Percentiles rank a stretch among this genome's conserved stretches.
Evolutionary conservation across 257 asterid species (phyloP).

Genomic region (Gentiana macrophylla): DNA sequence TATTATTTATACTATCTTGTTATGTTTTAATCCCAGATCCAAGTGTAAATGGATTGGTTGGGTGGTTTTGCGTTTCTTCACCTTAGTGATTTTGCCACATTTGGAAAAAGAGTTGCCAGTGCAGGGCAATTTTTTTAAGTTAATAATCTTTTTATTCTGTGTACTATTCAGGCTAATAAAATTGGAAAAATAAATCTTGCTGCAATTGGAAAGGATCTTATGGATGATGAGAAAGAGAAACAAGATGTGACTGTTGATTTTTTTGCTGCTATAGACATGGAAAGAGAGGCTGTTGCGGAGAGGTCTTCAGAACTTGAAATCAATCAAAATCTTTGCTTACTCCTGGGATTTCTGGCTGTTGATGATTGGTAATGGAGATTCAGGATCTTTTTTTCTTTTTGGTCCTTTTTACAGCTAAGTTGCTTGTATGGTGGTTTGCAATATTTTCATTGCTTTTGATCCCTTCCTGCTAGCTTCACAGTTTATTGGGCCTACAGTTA

Average conservation of each 20-base stretch:
- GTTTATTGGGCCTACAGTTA: background rate
- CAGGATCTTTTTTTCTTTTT: background rate
- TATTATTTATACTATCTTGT: too few relatives aligned
- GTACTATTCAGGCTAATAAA: slow-evolving; percentile 59
- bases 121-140: too few relatives aligned
- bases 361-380: slow-evolving; percentile 74
- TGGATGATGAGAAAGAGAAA: slow-evolving; percentile 89
- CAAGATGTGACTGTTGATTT: slow-evolving; percentile 97
- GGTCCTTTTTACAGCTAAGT: too few relatives aligned
- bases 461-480: too few relatives aligned
- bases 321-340: slow-evolving; percentile 81
- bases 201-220: slow-evolving; percentile 99
- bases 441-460: too few relatives aligned
- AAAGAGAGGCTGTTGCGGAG: slow-evolving; percentile 61
- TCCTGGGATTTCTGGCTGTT: slow-evolving; percentile 90
- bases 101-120: too few relatives aligned
- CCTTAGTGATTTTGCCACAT: too few relatives aligned
- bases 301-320: slow-evolving; percentile 66
- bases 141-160: background rate
- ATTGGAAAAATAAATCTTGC: slow-evolving; percentile 99
- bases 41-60: too few relatives aligned
- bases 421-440: too few relatives aligned
- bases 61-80: too few relatives aligned
- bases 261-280: slow-evolving; percentile 81
- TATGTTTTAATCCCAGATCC: too few relatives aligned